Evolutionary conservation across 192 early-diverging fungal genomes (phyloP).

Genomic region (Gryganskiella cystojenkinii): DNA sequence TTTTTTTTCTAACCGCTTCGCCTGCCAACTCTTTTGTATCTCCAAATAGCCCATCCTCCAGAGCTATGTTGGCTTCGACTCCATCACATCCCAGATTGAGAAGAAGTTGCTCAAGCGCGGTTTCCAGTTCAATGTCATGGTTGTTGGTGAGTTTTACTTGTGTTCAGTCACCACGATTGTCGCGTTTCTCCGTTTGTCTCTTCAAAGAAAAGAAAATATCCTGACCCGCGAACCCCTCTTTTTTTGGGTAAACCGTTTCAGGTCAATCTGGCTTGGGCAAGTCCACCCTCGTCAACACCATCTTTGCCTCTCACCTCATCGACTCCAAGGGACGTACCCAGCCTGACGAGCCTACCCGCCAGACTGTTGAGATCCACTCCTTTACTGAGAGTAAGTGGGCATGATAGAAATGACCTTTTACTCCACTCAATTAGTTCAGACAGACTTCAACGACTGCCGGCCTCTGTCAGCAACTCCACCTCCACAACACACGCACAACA

Average conservation of each 20-base stretch:
- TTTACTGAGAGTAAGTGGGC: conserved; percentile 81
- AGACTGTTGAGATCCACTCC: conserved; percentile 95
- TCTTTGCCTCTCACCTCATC: conserved; percentile 95
- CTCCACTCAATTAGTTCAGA: not conserved
- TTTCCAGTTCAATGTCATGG: conserved; percentile 98
- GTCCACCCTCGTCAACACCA: conserved; percentile 97
- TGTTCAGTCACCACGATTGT: no score
- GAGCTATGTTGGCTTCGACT: conserved; percentile 98
- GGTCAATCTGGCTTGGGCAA: conserved; percentile 98
- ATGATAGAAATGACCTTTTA: not conserved
- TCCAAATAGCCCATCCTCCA: conserved; percentile 70
- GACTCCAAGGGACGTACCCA: conserved; percentile 90
- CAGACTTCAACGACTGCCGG: no score
- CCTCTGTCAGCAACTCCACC: no score
- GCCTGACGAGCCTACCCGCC: conserved; percentile 82
- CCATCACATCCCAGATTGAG: conserved; percentile 97
- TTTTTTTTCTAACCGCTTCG: not conserved
- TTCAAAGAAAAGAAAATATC: not conserved
- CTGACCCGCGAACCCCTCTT: not conserved
- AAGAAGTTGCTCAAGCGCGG: conserved; percentile 97
- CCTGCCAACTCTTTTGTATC: not conserved
- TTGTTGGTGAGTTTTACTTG: conserved; percentile 92
- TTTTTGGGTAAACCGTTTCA: conserved; percentile 30
- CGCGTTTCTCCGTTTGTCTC: not conserved
- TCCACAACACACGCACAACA: no score